Percentiles rank a stretch among this genome's conserved stretches.
These are phyloP conservation scores for Corniculantispora saksenae DNA, from an alignment of 2,329 filamentous ascomycete genomes.

Conservation along the genomic window DNA sequence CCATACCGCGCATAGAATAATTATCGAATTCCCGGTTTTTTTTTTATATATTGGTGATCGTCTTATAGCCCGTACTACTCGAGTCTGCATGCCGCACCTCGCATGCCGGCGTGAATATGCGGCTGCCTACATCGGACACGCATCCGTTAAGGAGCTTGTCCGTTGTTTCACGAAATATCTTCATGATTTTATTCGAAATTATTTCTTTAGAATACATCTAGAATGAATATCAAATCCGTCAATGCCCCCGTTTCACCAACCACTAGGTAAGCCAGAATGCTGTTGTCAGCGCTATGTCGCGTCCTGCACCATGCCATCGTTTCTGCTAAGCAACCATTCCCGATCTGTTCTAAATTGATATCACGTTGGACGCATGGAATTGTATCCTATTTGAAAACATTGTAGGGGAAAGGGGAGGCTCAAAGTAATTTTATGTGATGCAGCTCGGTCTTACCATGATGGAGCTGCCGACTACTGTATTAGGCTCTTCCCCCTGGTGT, in stretches of 20 bases:
- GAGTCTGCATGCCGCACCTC: too few relatives aligned
- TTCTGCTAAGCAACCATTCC: not conserved
- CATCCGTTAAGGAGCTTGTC: not conserved
- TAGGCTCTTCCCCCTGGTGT: too few relatives aligned
- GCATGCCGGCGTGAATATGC: too few relatives aligned
- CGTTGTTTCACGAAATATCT: not conserved
- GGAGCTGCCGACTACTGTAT: too few relatives aligned
- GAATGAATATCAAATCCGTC: too few relatives aligned
- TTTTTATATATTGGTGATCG: not conserved
- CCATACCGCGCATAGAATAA: slow-evolving; percentile 1
- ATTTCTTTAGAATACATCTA: not conserved
- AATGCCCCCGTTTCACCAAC: too few relatives aligned
- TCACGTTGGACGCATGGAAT: too few relatives aligned
- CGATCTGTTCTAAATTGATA: not conserved
- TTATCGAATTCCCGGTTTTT: not conserved
- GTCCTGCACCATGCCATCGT: not conserved
- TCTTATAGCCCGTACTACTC: not conserved
- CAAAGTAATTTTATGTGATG: too few relatives aligned
- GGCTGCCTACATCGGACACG: not conserved
- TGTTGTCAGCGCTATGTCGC: not conserved
- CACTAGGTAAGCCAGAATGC: not conserved
- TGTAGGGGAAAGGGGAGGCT: too few relatives aligned
- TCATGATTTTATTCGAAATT: not conserved
- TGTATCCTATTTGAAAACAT: too few relatives aligned
- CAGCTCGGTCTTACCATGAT: too few relatives aligned